Percentiles rank a stretch among this genome's conserved stretches.
These are phyloP conservation scores for Funneliformis caledonium DNA, from an alignment of 371 early-diverging fungal species.

Conservation along the genomic window DNA sequence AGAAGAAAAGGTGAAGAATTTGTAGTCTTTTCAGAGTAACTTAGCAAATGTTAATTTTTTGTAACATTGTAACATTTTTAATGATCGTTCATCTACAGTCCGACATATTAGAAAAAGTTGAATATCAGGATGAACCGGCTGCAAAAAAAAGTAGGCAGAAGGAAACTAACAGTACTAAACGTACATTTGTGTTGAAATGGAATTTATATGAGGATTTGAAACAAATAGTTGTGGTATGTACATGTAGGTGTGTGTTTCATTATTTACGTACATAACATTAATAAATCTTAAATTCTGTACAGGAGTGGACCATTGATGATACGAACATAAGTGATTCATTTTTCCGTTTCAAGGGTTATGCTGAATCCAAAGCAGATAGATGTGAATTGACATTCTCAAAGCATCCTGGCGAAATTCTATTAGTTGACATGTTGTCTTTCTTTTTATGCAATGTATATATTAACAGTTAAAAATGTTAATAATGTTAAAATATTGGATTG, in stretches of 20 bases:
- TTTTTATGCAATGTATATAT: neutral
- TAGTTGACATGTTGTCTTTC: neutral
- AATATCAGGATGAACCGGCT: no score
- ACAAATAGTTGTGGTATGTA: neutral
- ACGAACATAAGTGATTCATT: conserved; percentile 8
- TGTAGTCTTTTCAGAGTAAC: no score
- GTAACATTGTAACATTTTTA: no score
- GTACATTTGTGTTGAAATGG: neutral
- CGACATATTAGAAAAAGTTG: no score
- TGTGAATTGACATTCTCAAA: neutral
- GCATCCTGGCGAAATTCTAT: conserved; percentile 8
- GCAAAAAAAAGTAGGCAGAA: no score
- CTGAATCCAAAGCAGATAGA: neutral
- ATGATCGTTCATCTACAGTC: neutral
- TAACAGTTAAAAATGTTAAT: neutral
- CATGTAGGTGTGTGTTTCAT: neutral
- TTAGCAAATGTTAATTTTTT: no score
- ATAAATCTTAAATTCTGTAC: conserved; percentile 4
- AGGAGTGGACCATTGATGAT: conserved; percentile 6
- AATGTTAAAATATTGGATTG: neutral
- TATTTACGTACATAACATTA: neutral
- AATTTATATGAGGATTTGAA: conserved; percentile 4
- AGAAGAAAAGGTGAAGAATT: no score
- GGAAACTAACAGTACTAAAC: neutral
- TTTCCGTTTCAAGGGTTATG: neutral